A percentile compares a stretch with the other conserved stretches of the same genome.
phyloP scores from a whole-genome alignment of 2,329 filamentous ascomycete species.

The Pseudocercospora ulei region DNA sequence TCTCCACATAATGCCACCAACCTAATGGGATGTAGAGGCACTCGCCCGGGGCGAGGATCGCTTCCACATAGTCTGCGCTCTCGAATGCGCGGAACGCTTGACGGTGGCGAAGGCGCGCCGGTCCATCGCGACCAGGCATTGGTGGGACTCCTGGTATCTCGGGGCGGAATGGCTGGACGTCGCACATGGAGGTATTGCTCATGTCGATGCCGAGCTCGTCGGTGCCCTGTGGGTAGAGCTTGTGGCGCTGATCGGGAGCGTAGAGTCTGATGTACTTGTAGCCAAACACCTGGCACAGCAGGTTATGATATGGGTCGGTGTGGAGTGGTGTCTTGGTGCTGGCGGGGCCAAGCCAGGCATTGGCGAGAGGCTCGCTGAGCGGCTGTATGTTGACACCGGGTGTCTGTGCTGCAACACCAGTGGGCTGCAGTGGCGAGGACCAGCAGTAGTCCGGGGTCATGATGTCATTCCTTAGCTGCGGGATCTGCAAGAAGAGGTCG shows the following conservation, averaged over 20 bases:
- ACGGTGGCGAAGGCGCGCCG: background rate
- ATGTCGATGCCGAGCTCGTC: slow-evolving; percentile 69
- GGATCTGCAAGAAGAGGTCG: slow-evolving; percentile 74
- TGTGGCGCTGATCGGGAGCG: slow-evolving; percentile 51
- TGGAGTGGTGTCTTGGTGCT: slow-evolving; percentile 87
- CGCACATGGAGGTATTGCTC: slow-evolving; percentile 76
- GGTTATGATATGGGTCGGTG: slow-evolving; percentile 87
- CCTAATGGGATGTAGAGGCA: slow-evolving; percentile 81
- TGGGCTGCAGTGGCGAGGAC: slow-evolving; percentile 52
- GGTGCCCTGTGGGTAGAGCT: slow-evolving; percentile 52
- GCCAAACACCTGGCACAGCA: slow-evolving; percentile 80
- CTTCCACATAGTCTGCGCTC: slow-evolving; percentile 60
- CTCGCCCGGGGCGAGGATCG: slow-evolving; percentile 70
- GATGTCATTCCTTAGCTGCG: slow-evolving; percentile 64
- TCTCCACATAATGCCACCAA: slow-evolving; percentile 97
- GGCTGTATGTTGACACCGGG: slow-evolving; percentile 20
- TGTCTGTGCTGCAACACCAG: slow-evolving; percentile 19
- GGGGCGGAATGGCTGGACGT: slow-evolving; percentile 43
- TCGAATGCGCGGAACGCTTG: slow-evolving; percentile 47
- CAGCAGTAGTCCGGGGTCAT: slow-evolving; percentile 76
- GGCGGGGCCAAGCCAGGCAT: slow-evolving; percentile 86
- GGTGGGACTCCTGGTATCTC: background rate
- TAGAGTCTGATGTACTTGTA: slow-evolving; percentile 89
- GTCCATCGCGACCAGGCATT: slow-evolving; percentile 29
- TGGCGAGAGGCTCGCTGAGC: slow-evolving; percentile 56